Evolutionary conservation across 768 basidiomycete species (phyloP).

Genomic region (Xerocomellus amylosporus): DNA sequence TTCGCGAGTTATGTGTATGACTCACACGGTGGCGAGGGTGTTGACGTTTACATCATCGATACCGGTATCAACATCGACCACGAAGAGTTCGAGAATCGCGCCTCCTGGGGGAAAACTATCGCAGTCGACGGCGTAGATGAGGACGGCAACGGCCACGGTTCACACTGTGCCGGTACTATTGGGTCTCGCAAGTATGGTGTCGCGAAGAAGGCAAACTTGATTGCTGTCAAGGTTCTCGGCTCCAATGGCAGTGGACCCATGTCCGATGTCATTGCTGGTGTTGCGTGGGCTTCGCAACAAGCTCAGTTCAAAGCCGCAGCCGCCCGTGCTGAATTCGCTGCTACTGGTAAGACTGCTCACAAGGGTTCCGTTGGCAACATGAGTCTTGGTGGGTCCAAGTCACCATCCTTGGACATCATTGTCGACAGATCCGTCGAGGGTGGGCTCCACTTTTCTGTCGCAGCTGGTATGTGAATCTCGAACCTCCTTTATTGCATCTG

Average conservation of each 20-base stretch:
- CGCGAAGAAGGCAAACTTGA: constrained; percentile 86
- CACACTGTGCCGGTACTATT: constrained; percentile 94
- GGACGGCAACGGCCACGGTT: constrained; percentile 95
- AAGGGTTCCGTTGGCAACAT: constrained; percentile 97
- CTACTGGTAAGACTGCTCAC: constrained; percentile 77
- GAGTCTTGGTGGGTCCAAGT: constrained; percentile 96
- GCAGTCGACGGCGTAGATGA: constrained; percentile 79
- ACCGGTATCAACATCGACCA: constrained; percentile 89
- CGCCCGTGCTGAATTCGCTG: constrained; percentile 61
- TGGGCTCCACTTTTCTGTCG: constrained; percentile 96
- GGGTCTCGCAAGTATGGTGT: constrained; percentile 93
- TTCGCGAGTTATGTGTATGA: constrained; percentile 83
- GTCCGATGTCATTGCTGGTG: constrained; percentile 91
- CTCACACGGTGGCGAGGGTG: constrained; percentile 76
- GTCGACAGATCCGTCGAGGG: constrained; percentile 80
- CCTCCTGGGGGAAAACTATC: constrained; percentile 91
- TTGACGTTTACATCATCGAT: constrained; percentile 87
- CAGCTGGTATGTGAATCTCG: constrained; percentile 65
- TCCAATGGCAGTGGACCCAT: constrained; percentile 92
- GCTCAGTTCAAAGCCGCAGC: constrained; percentile 55
- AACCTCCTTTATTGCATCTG: not conserved
- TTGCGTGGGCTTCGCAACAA: constrained; percentile 66
- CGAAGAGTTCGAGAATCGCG: constrained; percentile 85
- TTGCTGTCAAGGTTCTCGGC: constrained; percentile 93
- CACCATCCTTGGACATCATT: constrained; percentile 73